Evolutionary conservation across 1,284 basidiomycete genomes (phyloP).

Genomic region (Puccinia sorghi): DNA sequence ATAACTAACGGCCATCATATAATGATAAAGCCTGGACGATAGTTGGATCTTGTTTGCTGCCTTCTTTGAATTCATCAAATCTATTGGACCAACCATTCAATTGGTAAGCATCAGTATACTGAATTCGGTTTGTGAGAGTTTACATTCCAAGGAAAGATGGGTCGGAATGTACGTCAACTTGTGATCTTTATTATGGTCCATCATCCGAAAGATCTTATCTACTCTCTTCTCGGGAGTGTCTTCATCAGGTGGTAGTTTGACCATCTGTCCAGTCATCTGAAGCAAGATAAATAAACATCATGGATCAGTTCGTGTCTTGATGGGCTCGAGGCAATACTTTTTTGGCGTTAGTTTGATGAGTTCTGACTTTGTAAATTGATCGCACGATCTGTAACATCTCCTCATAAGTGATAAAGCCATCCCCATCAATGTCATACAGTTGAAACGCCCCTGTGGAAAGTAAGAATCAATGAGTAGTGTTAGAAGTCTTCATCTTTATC

Average conservation of each 20-base stretch:
- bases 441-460: conserved; percentile 90
- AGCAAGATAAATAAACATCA: not conserved
- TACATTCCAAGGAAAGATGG: not conserved
- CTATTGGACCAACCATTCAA: not conserved
- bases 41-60: conserved; percentile 94
- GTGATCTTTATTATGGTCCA: conserved; percentile 56
- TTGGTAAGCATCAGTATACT: not conserved
- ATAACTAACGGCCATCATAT: conserved; percentile 42
- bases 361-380: conserved; percentile 78
- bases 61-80: conserved; percentile 87
- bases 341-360: not conserved
- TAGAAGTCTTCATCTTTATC: conserved; percentile 13
- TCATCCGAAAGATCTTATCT: conserved; percentile 67
- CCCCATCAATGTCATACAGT: conserved; percentile 97
- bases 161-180: conserved; percentile 48
- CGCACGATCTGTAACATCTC: conserved; percentile 98
- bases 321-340: conserved; percentile 60
- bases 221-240: conserved; percentile 99
- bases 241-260: conserved; percentile 93
- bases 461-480: conserved; percentile 52
- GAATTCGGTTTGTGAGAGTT: conserved; percentile 58
- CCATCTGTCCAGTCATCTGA: conserved; percentile 78
- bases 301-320: too few species aligned
- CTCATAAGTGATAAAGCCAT: conserved; percentile 93
- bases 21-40: conserved; percentile 76